phyloP scores from a whole-genome alignment of 495 filamentous ascomycete genomes.

The Lasiosphaeris hirsuta region DNA sequence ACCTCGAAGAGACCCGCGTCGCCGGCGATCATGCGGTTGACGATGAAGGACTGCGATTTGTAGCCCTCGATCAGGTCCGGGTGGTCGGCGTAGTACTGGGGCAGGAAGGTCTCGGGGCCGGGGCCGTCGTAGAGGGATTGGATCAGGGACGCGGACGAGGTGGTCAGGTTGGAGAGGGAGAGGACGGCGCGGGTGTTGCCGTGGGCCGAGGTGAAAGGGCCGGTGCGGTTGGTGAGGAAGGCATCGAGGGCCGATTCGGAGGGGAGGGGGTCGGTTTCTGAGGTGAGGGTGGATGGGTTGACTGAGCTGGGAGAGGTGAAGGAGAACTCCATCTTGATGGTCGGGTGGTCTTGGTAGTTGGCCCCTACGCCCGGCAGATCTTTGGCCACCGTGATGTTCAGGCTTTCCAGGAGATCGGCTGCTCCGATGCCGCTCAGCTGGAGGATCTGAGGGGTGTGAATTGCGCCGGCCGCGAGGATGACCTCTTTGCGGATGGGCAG shows the following conservation, averaged over 20 bases:
- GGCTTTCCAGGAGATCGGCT: constrained; percentile 30
- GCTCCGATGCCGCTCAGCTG: constrained; percentile 51
- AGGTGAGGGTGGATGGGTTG: constrained; percentile 16
- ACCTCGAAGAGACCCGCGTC: constrained; percentile 21
- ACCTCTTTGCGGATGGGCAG: constrained; percentile 44
- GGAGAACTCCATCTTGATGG: constrained; percentile 21
- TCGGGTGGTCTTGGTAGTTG: constrained; percentile 46
- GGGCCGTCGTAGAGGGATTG: constrained; percentile 18
- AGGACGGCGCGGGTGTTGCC: constrained; percentile 31
- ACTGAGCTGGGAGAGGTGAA: not conserved
- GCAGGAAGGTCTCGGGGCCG: constrained; percentile 29
- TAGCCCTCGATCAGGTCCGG: constrained; percentile 24
- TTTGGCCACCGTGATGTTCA: constrained; percentile 37
- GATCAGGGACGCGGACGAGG: constrained; percentile 17
- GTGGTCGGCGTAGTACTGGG: constrained; percentile 13
- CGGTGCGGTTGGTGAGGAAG: constrained; percentile 28
- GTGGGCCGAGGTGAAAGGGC: constrained; percentile 27
- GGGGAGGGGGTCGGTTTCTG: constrained; percentile 33
- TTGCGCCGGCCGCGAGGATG: constrained; percentile 48
- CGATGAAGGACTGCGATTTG: constrained; percentile 28
- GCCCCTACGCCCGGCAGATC: constrained; percentile 48
- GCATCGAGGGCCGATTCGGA: constrained; percentile 10
- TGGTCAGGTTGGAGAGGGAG: constrained; percentile 24
- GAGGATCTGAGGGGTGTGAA: constrained; percentile 51
- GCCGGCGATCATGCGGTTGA: constrained; percentile 17